Conservation (phyloP, 73 alveolate species). For the Paramecium sexaurelia region DNA sequence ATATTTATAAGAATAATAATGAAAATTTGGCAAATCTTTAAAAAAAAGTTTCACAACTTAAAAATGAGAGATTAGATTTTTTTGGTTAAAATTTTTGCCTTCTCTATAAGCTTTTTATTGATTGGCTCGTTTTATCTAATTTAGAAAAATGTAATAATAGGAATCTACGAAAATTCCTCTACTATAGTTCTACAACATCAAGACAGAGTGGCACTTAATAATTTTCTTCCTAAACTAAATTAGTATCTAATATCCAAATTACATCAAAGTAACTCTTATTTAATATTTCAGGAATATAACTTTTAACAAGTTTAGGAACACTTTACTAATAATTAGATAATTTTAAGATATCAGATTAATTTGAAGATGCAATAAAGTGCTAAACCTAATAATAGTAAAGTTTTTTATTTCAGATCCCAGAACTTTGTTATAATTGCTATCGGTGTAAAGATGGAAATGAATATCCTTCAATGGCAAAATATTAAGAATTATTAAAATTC, state of each 20-base stretch:
- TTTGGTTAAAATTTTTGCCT: neutral
- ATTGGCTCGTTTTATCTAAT: neutral
- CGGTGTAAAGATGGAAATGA: neutral
- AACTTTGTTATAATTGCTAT: neutral
- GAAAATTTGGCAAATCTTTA: neutral
- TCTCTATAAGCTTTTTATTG: neutral
- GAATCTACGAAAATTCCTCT: neutral
- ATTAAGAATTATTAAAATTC: neutral
- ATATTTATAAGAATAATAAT: neutral
- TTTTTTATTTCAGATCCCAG: neutral
- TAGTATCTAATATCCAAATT: neutral
- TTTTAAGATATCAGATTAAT: neutral
- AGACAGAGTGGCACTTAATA: neutral
- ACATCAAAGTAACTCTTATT: neutral
- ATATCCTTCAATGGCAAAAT: neutral
- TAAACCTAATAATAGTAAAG: neutral
- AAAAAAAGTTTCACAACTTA: neutral
- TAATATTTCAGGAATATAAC: neutral
- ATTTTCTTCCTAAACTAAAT: neutral
- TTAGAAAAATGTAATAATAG: neutral
- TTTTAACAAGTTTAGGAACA: neutral
- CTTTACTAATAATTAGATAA: neutral
- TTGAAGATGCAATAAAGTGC: neutral
- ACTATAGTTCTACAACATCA: neutral
- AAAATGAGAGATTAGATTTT: slow-evolving; percentile 2